Base-by-base conservation (phyloP, 1,139 yeast species). In the Geotrichum siamense region DNA sequence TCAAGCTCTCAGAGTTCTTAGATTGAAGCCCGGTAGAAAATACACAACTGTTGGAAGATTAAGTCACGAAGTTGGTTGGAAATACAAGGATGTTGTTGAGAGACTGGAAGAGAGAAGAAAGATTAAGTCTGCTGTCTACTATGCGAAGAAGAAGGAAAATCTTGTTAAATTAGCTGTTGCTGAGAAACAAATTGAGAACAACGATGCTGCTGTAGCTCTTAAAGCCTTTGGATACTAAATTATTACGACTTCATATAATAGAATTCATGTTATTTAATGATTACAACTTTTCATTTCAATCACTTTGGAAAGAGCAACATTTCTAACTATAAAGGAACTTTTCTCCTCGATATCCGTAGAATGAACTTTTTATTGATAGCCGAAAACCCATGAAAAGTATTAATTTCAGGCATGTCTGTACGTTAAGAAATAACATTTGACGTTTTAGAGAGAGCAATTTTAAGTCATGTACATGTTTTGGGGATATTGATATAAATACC, bases 11-110 rank as follows among this genome's bases (percentile, higher is more conserved):
- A 87, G 98, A 78, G 96, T 93, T 63, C 79, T 91, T 73, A 87
- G 98, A 82, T 84, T 91, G 75, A 89, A 87, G 78, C 98, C 89
- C 72, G 98, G 98, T 72, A 87, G 98, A 83, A 91, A 91, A 78
- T 91, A 82, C 94, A 85, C 96, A 74, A 85, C 97, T 60, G 86
- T 93, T 64, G 95, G 95, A 71, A 87, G 91, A 73, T 80, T 89
- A 70, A 82, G 95, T 59, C 72, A 93, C 64, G 82, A 96, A 68
- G 97, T 91, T 63, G 98, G 98, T 72, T 91, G 98, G 98, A 91
- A 89, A 76, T 93, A 91, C 93, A 94, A 89, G 76, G 87, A 93
- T 59, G 82, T 93, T 69, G 98, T 91, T 64, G 86, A 85, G 69
- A 82, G 87, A 72, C 85, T 91, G 71, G 98, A 91, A 80, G 97